Base-by-base conservation (phyloP, 441 rosid species). In the Adansonia rubrostipa region DNA sequence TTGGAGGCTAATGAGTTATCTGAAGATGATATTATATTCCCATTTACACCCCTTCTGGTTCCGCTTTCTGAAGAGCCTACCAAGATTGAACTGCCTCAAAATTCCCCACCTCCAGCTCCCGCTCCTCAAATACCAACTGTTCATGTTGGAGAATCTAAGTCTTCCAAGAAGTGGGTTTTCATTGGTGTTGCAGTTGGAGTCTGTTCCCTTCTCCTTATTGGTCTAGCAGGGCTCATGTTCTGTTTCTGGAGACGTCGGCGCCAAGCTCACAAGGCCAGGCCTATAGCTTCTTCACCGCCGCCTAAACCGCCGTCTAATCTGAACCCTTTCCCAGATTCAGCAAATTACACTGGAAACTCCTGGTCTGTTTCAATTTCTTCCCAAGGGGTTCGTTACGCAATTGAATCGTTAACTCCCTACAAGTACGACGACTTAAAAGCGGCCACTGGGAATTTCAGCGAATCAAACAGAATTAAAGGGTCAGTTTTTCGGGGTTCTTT, bases 341-440 rank as follows among this genome's bases (percentile, higher is more conserved):
- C 82, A 0, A 90, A 85, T 75, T 79, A 83, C 83, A 69, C 84
- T 9, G 66, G 78, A 81, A 87, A 78, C 20, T 81, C 90, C 17
- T 84, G 88, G 91, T 85, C 92, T 14, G 80, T 73, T 50, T 85
- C 88, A 15, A 45, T 85, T 20, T 85, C 92, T 14, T 78, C 92
- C 17, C 75, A 84, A 10, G 95, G 91, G 77, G 13, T 91, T 51
- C 88, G 85, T 66, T 62, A 82, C 45, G 92, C 93, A 0, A 80
- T 92, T 9, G 98, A 90, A 33, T 87, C 97, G 0, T 74, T 93
- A 74, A 92, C 93, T 1, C 48, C 85, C 3, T 96, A 96, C 85
- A 91, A 84, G 71, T 89, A 84, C 83, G 73, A 79, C 44, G 96
- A 92, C 69, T 77, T 96, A 72, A 83, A 88, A 70, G 50, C 48